Evolutionary conservation across 2,329 filamentous ascomycete species (phyloP).

Genomic region (Verticillium albo-atrum): DNA sequence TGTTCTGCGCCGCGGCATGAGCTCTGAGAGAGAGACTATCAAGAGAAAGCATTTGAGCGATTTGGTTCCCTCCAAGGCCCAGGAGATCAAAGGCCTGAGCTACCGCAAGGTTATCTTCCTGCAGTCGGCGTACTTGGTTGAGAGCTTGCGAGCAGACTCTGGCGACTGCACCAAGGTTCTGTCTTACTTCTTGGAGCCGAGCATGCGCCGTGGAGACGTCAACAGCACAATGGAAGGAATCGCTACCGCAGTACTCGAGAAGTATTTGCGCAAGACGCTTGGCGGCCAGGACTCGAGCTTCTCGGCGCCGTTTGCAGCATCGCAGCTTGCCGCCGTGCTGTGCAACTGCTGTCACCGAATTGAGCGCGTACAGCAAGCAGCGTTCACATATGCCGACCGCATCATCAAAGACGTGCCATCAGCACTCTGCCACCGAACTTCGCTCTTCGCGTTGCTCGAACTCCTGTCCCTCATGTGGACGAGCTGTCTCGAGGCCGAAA

Average conservation of each 20-base stretch:
- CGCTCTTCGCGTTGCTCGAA: slow-evolving; percentile 88
- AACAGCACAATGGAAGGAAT: slow-evolving; percentile 62
- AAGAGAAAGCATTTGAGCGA: slow-evolving; percentile 76
- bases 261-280: slow-evolving; percentile 73
- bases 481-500: slow-evolving; percentile 89
- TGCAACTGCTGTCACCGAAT: slow-evolving; percentile 91
- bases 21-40: slow-evolving; percentile 67
- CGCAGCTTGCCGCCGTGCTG: slow-evolving; percentile 81
- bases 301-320: slow-evolving; percentile 86
- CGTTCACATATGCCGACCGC: slow-evolving; percentile 75
- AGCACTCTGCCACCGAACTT: slow-evolving; percentile 81
- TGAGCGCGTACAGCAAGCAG: slow-evolving; percentile 82
- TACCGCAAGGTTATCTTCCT: slow-evolving; percentile 92
- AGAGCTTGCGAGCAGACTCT: slow-evolving; percentile 77
- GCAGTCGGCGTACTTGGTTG: slow-evolving; percentile 84
- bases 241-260: slow-evolving; percentile 65
- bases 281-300: slow-evolving; percentile 70
- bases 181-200: slow-evolving; percentile 92
- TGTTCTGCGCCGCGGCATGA: slow-evolving; percentile 81
- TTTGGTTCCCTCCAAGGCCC: slow-evolving; percentile 70
- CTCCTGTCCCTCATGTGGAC: slow-evolving; percentile 92
- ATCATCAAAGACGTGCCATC: slow-evolving; percentile 85
- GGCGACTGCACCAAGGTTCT: slow-evolving; percentile 89
- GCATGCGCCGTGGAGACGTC: slow-evolving; percentile 62
- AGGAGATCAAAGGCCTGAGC: slow-evolving; percentile 75